Conservation (phyloP, 129 eudicot species). For the Tagetes erecta region DNA sequence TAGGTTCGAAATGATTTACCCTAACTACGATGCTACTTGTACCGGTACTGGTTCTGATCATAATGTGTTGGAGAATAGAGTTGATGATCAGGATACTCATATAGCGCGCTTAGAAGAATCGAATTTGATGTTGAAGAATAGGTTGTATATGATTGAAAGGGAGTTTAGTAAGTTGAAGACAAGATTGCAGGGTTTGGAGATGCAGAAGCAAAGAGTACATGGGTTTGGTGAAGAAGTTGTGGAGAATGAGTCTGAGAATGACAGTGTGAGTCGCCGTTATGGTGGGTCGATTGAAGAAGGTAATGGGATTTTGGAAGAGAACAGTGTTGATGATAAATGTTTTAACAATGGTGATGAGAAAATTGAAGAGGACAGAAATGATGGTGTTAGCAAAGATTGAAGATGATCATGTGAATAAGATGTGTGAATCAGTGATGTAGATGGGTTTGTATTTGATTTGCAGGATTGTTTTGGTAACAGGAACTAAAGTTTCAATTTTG, state of each 20-base stretch:
- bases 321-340: conserved; percentile 31
- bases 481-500: background rate
- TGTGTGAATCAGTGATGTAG: conserved; percentile 6
- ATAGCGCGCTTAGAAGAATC: conserved; percentile 80
- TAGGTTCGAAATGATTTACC: conserved; percentile 84
- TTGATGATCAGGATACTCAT: conserved; percentile 87
- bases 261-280: conserved; percentile 54
- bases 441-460: conserved; percentile 6
- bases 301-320: conserved; percentile 47
- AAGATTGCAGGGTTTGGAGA: conserved; percentile 65
- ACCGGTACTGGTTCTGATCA: conserved; percentile 35
- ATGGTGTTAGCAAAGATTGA: conserved; percentile 11
- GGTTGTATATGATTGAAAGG: conserved; percentile 82
- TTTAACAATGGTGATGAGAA: conserved; percentile 19
- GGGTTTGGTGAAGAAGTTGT: conserved; percentile 60
- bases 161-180: conserved; percentile 71
- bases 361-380: conserved; percentile 3
- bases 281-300: conserved; percentile 40
- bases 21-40: conserved; percentile 30
- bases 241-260: conserved; percentile 70
- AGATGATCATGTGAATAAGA: background rate
- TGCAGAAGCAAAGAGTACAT: conserved; percentile 38
- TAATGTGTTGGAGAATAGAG: conserved; percentile 67
- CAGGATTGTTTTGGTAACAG: background rate
- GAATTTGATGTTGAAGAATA: conserved; percentile 70